A percentile compares a stretch with the other conserved stretches of the same genome.
Conservation (phyloP, 768 basidiomycete genomes). For the Russula sp. region DNA sequence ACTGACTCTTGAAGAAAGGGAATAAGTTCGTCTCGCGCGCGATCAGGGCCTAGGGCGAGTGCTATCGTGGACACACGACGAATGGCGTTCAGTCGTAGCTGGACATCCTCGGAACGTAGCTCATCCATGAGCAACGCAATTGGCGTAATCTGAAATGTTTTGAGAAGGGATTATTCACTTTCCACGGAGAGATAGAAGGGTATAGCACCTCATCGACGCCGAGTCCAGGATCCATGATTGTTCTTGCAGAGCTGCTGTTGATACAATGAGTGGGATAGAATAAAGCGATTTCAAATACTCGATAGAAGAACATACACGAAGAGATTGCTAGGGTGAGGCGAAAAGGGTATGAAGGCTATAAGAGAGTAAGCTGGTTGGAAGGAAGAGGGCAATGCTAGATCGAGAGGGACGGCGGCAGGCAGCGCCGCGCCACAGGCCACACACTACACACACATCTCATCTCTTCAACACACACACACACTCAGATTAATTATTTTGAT, state of each 20-base stretch:
- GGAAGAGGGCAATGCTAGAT: conserved; percentile 1
- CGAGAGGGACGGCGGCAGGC: conserved; percentile 8
- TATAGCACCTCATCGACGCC: conserved; percentile 60
- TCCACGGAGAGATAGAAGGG: conserved; percentile 9
- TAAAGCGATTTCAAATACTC: background rate
- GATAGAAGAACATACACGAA: background rate
- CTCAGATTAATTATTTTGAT: background rate
- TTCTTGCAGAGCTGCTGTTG: background rate
- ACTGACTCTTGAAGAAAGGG: conserved; percentile 98
- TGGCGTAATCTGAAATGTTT: conserved; percentile 63
- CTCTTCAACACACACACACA: background rate
- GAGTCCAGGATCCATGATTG: conserved; percentile 39
- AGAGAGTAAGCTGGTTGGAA: background rate
- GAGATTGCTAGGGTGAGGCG: background rate
- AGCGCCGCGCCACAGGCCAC: conserved; percentile 10
- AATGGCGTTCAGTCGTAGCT: conserved; percentile 92
- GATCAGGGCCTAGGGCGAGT: conserved; percentile 89
- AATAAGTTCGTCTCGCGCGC: conserved; percentile 90
- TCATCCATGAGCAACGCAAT: conserved; percentile 98
- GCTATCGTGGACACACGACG: conserved; percentile 98
- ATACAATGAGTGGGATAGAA: background rate
- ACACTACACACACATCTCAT: background rate
- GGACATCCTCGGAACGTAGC: conserved; percentile 94
- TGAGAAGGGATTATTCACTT: background rate
- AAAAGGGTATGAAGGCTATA: conserved; percentile 10